Base-by-base conservation (phyloP, 192 early-diverging fungal genomes). In the Fimicolochytrium jonesii region DNA sequence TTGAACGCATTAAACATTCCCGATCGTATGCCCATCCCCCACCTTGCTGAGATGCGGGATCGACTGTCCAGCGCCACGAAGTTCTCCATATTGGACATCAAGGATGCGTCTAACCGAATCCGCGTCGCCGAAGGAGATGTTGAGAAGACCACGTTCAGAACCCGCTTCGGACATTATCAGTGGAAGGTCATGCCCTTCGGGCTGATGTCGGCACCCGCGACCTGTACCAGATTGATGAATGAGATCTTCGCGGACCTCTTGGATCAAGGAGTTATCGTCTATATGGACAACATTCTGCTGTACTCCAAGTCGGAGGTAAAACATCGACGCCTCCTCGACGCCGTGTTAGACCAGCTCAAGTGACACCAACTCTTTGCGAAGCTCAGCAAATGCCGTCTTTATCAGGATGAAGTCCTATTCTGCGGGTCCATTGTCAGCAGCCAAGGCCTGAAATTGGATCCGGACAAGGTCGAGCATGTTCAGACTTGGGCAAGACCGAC, bases 111-210 rank as follows among this genome's bases (percentile, higher is more conserved):
- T 58, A 37, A 72, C 50, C 63, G 47, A 2, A 51, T 75, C 3
- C 50, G 33, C 23, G 50, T 74, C 41, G 26, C 18, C 17, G 37
- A 32, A 18, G 44, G 31, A 31, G 63, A 70, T 41, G 25, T 13
- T 13, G 41, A 39, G 26, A 74, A 74, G 39, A 74, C 68, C 18
- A 71, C 70, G 11, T 66, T 76, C 59, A 44, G 71, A 28, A 66
- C 66, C 5, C 55, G 63, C 7, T 76, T 48, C 49, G 73, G 73
- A 1, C 72, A 57, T 3, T 89, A 51, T 61, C 71, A 87, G 50
- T 87, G 63, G 29, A 35, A 67, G 0, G 82, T 86, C n/a, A 65
- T 90, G 34, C 84, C 84, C 0, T 86, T 88, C 59, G 86, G 87
- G 0, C 55, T 87, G 2, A 71, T 62, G 15, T 86, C 86, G 61